Evolutionary conservation across 1,139 yeast species (phyloP), one percentile per base, ranked within the genome.

Genomic region (Candida pseudoviswanathii): DNA sequence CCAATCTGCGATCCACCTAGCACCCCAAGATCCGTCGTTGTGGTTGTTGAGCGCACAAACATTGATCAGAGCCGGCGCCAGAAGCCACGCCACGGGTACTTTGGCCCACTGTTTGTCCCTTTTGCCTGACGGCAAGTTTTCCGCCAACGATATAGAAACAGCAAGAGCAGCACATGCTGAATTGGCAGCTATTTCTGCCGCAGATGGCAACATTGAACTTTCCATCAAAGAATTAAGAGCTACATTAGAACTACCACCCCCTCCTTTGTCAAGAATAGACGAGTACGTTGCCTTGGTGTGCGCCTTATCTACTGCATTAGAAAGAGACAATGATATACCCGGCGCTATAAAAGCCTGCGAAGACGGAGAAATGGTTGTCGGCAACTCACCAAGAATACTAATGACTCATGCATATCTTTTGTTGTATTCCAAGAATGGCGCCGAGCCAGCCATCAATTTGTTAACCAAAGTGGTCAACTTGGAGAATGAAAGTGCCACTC

Each of bases 141-240:
- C 68, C 44, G 50, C 55, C 7, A 58, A 51, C 10, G 75, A 77
- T 49, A 62, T 78, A 26, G 81, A 78, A 50, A 70, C 78, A 1
- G 80, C 82, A 0, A 65, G 84, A 50, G 71, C 77, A 25, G 77
- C 80, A 3, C 85, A 80, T 60, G 76, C 81, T 3, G 82, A 80
- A 55, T 63, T 81, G 49, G 84, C 83, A 0, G 77, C 80, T 7
- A 68, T 81, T 29, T 80, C 81, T 9, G 76, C 80, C 2, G 71
- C 77, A n/a, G 80, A 78, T 41, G 78, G 78, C 22, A 73, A 80
- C 57, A 68, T 76, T 44, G 81, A 78, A 49, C 57, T 67, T 40
- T 76, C 81, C 24, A 73, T 77, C 11, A 66, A 73, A 8, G 85
- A 81, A 58, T 60, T 81, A 33, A 70, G 75, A 10, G 73, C 77